phyloP scores from a whole-genome alignment of 2,329 filamentous ascomycete species.

The Paraphaeosphaeria sporulosa region DNA sequence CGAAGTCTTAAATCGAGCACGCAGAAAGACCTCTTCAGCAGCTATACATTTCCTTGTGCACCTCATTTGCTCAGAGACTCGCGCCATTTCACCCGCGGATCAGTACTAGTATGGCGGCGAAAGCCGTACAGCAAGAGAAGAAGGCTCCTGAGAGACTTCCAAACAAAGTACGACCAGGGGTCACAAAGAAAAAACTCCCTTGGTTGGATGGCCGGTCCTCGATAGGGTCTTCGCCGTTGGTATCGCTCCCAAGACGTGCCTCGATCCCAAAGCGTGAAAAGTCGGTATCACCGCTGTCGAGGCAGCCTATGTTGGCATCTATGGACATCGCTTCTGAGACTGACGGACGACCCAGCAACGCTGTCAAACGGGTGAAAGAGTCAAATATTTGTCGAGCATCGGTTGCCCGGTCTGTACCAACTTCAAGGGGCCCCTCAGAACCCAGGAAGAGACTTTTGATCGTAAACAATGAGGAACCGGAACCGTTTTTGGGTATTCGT shows the following conservation, averaged over 20 bases:
- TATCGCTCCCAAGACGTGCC: not conserved
- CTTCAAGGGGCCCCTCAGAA: constrained; percentile 12
- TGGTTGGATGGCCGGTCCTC: constrained; percentile 41
- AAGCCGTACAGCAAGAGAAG: constrained; percentile 3
- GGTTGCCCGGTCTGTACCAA: constrained; percentile 9
- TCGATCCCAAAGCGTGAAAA: constrained; percentile 3
- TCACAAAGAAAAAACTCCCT: constrained; percentile 32
- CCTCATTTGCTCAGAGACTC: not conserved
- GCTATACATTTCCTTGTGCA: not conserved
- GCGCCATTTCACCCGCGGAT: not conserved
- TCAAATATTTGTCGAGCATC: constrained; percentile 23
- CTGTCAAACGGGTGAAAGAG: constrained; percentile 24
- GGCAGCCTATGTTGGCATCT: not conserved
- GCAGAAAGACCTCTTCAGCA: not conserved
- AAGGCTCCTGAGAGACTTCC: not conserved
- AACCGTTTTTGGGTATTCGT: constrained; percentile 15
- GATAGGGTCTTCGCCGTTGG: constrained; percentile 15
- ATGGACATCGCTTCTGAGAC: constrained; percentile 13
- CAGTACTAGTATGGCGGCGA: constrained; percentile 10
- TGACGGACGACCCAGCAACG: constrained; percentile 20
- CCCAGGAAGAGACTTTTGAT: constrained; percentile 25
- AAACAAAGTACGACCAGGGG: constrained; percentile 22
- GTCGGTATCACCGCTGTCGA: constrained; percentile 15
- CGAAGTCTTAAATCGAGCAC: not conserved
- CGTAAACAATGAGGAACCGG: constrained; percentile 18